Evolutionary conservation across 116 monocot species (phyloP).

Genomic region (Cymodocea nodosa): DNA sequence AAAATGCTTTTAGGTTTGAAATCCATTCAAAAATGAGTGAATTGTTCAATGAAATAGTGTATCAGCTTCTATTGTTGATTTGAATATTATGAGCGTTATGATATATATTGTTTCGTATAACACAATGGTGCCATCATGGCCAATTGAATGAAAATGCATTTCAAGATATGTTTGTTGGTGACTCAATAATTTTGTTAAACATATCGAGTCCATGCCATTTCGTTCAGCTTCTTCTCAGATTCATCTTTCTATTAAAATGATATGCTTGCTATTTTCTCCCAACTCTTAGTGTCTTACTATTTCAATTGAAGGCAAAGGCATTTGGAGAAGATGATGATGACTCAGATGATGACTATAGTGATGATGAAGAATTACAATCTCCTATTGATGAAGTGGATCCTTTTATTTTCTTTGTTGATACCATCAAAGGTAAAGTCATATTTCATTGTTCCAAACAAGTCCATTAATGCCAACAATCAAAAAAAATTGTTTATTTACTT

Average conservation of each 20-base stretch:
- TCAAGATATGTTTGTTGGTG: too few relatives aligned
- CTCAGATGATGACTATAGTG: constrained; percentile 68
- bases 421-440: constrained; percentile 54
- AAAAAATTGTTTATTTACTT: not conserved
- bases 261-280: too few relatives aligned
- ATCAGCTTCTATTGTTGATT: too few relatives aligned
- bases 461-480: not conserved
- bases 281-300: not conserved
- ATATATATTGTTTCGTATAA: too few relatives aligned
- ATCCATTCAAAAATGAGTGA: too few relatives aligned
- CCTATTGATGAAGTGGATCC: constrained; percentile 91
- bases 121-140: too few relatives aligned
- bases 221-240: not conserved
- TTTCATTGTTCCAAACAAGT: not conserved
- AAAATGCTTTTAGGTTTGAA: too few relatives aligned
- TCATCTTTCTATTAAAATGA: not conserved
- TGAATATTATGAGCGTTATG: too few relatives aligned
- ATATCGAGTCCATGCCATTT: too few relatives aligned
- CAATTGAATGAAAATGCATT: too few relatives aligned
- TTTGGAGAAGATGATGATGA: constrained; percentile 51
- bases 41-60: too few relatives aligned
- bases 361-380: constrained; percentile 77
- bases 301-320: constrained; percentile 43
- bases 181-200: too few relatives aligned
- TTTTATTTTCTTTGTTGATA: constrained; percentile 82